Evolutionary conservation across 2,329 filamentous ascomycete species (phyloP).

Genomic region (Cercospora citrullina): DNA sequence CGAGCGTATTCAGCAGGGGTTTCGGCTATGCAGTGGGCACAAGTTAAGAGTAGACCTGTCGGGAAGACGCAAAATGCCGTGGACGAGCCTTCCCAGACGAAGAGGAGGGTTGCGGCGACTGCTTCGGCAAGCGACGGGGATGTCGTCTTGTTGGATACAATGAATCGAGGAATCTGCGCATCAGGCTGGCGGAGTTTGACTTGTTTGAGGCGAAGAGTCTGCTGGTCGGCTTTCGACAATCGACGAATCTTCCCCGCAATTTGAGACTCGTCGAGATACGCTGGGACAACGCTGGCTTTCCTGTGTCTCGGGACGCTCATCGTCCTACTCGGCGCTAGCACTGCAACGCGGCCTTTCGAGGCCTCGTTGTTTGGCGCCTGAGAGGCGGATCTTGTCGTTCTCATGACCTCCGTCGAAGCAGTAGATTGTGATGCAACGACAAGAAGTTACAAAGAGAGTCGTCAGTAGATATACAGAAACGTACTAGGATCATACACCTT

Average conservation of each 20-base stretch:
- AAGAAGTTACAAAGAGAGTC: neutral
- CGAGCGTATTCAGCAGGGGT: slow-evolving; percentile 39
- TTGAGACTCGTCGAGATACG: neutral
- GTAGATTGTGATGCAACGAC: neutral
- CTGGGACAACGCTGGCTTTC: neutral
- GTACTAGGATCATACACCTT: neutral
- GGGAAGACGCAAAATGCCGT: slow-evolving; percentile 53
- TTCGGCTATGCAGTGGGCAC: slow-evolving; percentile 55
- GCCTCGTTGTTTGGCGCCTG: neutral
- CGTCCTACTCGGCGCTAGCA: neutral
- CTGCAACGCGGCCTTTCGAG: neutral
- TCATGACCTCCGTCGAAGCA: neutral
- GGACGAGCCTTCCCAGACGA: slow-evolving; percentile 53
- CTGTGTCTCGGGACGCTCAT: neutral
- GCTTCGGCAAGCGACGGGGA: slow-evolving; percentile 9
- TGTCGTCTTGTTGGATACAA: neutral
- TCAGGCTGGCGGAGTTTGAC: slow-evolving; percentile 14
- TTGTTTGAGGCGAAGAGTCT: slow-evolving; percentile 19
- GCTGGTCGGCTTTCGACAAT: neutral
- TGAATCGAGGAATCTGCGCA: slow-evolving; percentile 14
- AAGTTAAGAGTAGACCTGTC: slow-evolving; percentile 51
- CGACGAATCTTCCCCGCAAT: neutral
- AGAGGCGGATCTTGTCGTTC: neutral
- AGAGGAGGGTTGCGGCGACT: slow-evolving; percentile 43
- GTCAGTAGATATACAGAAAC: neutral